Conservation (phyloP, 1,284 basidiomycete genomes). For the Apiotrichum akiyoshidainum region DNA sequence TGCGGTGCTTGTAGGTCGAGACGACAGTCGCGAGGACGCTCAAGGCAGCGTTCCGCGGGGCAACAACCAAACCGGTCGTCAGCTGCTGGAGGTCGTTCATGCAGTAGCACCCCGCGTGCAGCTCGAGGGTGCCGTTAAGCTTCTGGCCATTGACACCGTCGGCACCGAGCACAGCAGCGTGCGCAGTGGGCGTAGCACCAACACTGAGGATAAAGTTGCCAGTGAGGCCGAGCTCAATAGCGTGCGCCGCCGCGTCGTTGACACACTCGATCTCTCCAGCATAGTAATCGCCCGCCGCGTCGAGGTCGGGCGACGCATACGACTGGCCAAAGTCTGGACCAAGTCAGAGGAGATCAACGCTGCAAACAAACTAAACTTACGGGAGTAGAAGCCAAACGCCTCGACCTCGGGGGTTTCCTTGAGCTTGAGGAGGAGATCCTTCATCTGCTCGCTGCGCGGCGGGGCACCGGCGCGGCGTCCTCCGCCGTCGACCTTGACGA, state of each 20-base stretch:
- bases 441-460: constrained; percentile 58
- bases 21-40: constrained; percentile 69
- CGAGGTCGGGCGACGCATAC: constrained; percentile 65
- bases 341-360: not conserved
- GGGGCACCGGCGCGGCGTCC: constrained; percentile 77
- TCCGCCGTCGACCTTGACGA: constrained; percentile 77
- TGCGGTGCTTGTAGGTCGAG: constrained; percentile 68
- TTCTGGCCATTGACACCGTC: constrained; percentile 31
- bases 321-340: constrained; percentile 55
- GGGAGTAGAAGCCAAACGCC: constrained; percentile 79
- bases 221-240: constrained; percentile 47
- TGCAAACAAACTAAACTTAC: constrained; percentile 40
- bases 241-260: constrained; percentile 63
- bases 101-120: constrained; percentile 75
- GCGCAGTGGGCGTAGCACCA: constrained; percentile 79
- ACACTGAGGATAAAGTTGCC: constrained; percentile 67
- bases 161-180: constrained; percentile 55
- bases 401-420: constrained; percentile 53
- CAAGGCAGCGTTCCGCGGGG: constrained; percentile 52
- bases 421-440: constrained; percentile 57
- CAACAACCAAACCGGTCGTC: constrained; percentile 65
- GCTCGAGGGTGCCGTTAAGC: constrained; percentile 60
- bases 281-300: constrained; percentile 64
- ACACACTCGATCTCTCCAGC: constrained; percentile 69
- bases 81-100: constrained; percentile 80